These are phyloP conservation scores for Metrosideros polymorpha DNA, from an alignment of 441 rosid species.

Conservation along the genomic window DNA sequence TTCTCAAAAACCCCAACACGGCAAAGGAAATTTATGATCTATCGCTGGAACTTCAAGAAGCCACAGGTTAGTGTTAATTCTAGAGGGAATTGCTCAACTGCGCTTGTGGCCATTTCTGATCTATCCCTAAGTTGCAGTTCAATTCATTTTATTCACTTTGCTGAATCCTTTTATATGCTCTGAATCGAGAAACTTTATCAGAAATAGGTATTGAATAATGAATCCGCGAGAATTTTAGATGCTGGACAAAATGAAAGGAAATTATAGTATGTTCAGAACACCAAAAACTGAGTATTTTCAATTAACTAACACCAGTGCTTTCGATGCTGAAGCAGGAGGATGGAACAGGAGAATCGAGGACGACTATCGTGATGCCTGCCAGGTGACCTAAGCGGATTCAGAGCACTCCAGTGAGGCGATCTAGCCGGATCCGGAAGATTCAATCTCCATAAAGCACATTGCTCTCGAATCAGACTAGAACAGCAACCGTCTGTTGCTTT, in stretches of 20 bases:
- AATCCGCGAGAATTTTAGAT: neutral
- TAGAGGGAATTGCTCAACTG: neutral
- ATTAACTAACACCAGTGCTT: neutral
- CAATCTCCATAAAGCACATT: constrained; percentile 19
- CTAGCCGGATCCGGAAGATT: constrained; percentile 21
- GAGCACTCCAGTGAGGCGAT: constrained; percentile 33
- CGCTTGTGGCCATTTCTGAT: no score
- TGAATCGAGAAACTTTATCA: neutral
- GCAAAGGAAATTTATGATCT: no score
- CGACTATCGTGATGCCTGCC: constrained; percentile 9
- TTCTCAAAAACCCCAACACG: neutral
- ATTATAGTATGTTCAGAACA: neutral
- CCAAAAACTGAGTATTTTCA: neutral
- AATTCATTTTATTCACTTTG: neutral
- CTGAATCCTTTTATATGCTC: neutral
- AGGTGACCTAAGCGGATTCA: constrained; percentile 33
- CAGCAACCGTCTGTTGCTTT: constrained; percentile 26
- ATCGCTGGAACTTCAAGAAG: neutral
- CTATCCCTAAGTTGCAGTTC: neutral
- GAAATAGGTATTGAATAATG: neutral
- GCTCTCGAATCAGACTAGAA: constrained; percentile 1
- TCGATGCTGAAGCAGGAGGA: neutral
- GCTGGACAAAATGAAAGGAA: neutral
- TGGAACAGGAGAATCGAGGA: constrained; percentile 2
- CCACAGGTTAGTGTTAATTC: neutral